phyloP scores from a whole-genome alignment of 2,329 filamentous ascomycete species.

The Clonostachys byssicola region DNA sequence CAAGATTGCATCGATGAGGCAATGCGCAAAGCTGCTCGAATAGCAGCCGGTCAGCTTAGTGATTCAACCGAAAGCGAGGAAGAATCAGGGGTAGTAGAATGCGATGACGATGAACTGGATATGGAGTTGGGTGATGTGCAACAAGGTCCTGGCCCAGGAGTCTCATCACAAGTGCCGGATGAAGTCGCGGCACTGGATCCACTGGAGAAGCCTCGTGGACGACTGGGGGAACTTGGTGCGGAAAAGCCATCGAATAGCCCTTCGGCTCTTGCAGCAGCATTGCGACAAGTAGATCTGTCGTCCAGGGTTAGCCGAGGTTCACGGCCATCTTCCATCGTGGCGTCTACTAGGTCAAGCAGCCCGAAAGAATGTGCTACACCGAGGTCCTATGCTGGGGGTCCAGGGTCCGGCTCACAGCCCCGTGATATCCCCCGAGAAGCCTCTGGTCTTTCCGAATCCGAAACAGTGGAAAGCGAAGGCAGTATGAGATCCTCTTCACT shows the following conservation, averaged over 20 bases:
- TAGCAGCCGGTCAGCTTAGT: conserved; percentile 79
- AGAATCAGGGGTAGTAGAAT: conserved; percentile 24
- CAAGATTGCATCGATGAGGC: conserved; percentile 95
- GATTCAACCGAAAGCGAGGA: conserved; percentile 67
- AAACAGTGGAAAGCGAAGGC: conserved; percentile 81
- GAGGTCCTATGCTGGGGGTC: conserved; percentile 66
- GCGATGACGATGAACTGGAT: conserved; percentile 18
- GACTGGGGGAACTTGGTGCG: conserved; percentile 44
- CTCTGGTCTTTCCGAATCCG: conserved; percentile 78
- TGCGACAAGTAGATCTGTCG: conserved; percentile 33
- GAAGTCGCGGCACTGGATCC: no score
- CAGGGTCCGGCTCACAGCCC: conserved; percentile 52
- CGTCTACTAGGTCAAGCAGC: conserved; percentile 83
- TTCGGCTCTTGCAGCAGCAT: conserved; percentile 51
- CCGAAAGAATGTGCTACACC: conserved; percentile 89
- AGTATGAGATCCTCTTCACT: conserved; percentile 79
- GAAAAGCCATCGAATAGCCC: conserved; percentile 24
- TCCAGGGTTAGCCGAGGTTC: conserved; percentile 13
- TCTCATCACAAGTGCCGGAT: no score
- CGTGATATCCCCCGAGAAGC: conserved; percentile 64
- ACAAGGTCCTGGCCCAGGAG: no score
- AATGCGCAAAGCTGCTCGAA: conserved; percentile 81
- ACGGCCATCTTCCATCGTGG: conserved; percentile 51
- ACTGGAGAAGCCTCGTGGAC: conserved; percentile 7
- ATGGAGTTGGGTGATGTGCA: conserved; percentile 3